Base-by-base conservation (phyloP, 371 early-diverging fungal species). In the Mucor velutinosus region DNA sequence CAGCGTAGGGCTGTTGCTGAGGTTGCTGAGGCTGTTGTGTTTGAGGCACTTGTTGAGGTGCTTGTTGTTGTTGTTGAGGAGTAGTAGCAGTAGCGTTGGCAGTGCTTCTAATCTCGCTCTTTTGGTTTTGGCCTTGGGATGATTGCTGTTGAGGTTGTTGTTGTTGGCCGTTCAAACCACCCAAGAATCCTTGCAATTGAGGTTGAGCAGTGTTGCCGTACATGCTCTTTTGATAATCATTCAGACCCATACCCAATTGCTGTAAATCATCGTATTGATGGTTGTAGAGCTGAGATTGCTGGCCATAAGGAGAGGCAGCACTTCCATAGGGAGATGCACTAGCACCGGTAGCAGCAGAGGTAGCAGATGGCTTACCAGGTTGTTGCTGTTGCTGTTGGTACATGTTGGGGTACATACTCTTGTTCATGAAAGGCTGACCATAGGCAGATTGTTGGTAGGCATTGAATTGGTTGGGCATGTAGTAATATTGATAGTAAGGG, bases 391-490 rank as follows among this genome's bases (percentile, higher is more conserved):
- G 69, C 17, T 72, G 74, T 58, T 77, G 77, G 62, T 92, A 90
- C 90, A 90, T 88, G 58, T 68, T 77, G 30, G 92, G 91, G 66
- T 94, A 95, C 87, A 92, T 88, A 64, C 83, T 86, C 87, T 94
- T 94, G 85, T 91, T 92, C 80, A 90, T 85, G 67, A 92, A 94
- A 14, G 92, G 95, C 71, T 94, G 94, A 30, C 87, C 91, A 74
- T 94, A 95, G 14, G 86, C 83, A 7, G 90, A 87, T 75, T 87
- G 87, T 72, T 89, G 89, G 74, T 90, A 90, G 4, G 73, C 76
- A 47, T 83, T 84, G 83, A 84, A 94, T 82, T 93, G 93, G 77
- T 85, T 87, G 41, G 86, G 86, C 80, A 83, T 81, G 76, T 90
- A 90, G 75, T 92, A 92, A 76, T 92, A 91, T 37, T 92, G 89